phyloP scores from a whole-genome alignment of 108 stramenopile genomes.

The Ochromonas danica region DNA sequence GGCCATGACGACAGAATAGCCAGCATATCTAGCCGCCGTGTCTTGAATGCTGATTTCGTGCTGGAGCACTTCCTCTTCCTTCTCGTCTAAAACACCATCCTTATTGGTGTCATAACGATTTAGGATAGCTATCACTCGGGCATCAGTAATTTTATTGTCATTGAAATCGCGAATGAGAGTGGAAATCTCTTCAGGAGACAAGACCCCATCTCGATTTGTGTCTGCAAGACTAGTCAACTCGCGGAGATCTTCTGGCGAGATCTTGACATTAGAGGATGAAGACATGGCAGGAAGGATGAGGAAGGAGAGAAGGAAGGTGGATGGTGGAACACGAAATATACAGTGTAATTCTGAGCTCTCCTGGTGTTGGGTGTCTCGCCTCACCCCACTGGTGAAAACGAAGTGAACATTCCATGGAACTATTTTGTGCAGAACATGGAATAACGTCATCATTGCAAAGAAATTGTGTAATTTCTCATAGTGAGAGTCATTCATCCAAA shows the following conservation, averaged over 20 bases:
- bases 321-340: no score
- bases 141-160: constrained; percentile 12
- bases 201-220: background rate
- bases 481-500: no score
- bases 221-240: background rate
- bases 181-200: background rate
- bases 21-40: background rate
- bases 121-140: background rate
- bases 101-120: background rate
- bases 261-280: background rate
- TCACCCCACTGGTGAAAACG: no score
- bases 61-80: background rate
- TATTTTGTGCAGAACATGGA: no score
- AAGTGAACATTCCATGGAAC: no score
- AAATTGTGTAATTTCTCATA: no score
- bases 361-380: no score
- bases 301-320: no score
- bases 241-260: background rate
- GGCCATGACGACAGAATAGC: background rate
- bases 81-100: background rate
- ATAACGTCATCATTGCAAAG: no score
- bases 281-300: no score
- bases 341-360: no score
- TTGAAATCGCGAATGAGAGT: background rate
- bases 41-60: constrained; percentile 6